Base-by-base conservation (phyloP, 495 filamentous ascomycete genomes). In the Podospora pseudocomata region DNA sequence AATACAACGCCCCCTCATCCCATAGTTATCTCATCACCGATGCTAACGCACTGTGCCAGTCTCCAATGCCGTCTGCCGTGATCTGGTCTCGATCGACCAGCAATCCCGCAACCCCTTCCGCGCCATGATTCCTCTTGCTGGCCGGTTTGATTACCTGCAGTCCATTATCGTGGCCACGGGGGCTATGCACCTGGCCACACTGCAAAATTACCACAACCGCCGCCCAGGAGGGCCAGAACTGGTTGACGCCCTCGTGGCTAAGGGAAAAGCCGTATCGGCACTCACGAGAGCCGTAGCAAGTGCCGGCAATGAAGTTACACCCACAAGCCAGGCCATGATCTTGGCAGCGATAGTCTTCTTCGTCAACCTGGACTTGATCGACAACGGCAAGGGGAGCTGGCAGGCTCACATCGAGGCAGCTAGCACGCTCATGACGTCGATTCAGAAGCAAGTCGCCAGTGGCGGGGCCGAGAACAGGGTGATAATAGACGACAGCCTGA, bases 321-420 rank as follows among this genome's bases (percentile, higher is more conserved):
- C 79, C 26, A 67, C 70, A 2, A 81, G 80, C 65, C 76, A 75
- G 5, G 81, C 79, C 34, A 77, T 85, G 53, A 55, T 82, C 6
- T 75, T 84, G 0, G 82, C 84, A 5, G 83, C 83, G 27, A 80
- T 85, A 2, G 81, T 87, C 30, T 84, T 87, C 67, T 80, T 88
- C 53, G 80, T 88, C 66, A 86, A 87, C 56, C 78, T 88, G 26
- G 81, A 87, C 69, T 78, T 88, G 5, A 79, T 88, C 23, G 86
- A 88, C 72, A 83, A 83, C 4, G 85, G 85, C 0, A 83, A 78
- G 63, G 82, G 83, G 26, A 80, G 78, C 7, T 88, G 86, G 86
- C 82, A 84, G 32, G 74, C 77, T 65, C 86, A 88, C 70, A 77
- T 87, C 56, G 77, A 83, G 67, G 83, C 81, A 3, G 84, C 82